A percentile compares a stretch with the other conserved stretches of the same genome.
Conservation (phyloP, 148 eudicot species). For the Heliamphora exappendiculata region DNA sequence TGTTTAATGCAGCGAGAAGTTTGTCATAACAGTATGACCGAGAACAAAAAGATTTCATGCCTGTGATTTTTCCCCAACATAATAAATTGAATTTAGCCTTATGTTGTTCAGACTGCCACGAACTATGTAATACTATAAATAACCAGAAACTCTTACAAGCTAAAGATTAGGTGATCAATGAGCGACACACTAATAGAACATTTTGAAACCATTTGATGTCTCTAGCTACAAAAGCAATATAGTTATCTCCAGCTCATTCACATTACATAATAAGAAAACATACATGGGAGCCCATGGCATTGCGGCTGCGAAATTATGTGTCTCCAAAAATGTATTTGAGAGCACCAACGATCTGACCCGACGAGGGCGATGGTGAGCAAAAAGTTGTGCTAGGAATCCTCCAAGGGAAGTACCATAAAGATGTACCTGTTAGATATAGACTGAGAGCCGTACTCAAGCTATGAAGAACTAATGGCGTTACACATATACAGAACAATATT, state of each 20-base stretch:
- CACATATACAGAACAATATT: background rate
- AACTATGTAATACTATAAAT: background rate
- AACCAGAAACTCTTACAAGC: background rate
- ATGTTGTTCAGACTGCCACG: background rate
- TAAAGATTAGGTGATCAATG: background rate
- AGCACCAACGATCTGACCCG: conserved; percentile 87
- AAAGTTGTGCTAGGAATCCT: conserved; percentile 91
- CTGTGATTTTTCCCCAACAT: background rate
- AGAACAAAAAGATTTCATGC: background rate
- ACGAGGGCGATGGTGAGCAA: conserved; percentile 93
- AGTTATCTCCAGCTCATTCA: background rate
- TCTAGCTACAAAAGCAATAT: conserved; percentile 3
- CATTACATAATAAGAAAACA: conserved; percentile 21
- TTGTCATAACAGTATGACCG: background rate
- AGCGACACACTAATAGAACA: background rate
- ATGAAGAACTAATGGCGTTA: background rate
- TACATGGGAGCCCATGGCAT: conserved; percentile 99
- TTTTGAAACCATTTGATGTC: background rate
- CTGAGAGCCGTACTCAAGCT: conserved; percentile 7
- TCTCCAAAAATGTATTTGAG: conserved; percentile 90
- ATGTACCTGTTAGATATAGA: conserved; percentile 58
- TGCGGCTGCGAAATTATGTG: conserved; percentile 59
- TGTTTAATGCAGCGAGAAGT: background rate
- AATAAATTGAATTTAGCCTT: background rate
- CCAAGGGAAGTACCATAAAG: conserved; percentile 95